Conservation (phyloP, 2,329 filamentous ascomycete genomes). For the Fusarium acutatum region DNA sequence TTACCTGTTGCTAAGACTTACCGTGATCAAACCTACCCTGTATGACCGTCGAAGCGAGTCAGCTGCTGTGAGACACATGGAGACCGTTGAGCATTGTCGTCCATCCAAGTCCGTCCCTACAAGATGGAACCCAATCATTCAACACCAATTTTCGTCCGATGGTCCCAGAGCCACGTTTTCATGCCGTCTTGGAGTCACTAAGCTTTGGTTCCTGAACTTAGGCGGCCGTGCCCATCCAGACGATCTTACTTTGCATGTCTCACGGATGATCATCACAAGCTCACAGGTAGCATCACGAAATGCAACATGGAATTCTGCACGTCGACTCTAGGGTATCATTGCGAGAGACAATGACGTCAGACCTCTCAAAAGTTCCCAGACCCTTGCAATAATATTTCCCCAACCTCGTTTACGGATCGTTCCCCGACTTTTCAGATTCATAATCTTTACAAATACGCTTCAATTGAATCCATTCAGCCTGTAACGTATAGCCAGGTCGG, state of each 20-base stretch:
- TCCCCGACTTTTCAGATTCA: background rate
- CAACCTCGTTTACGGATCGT: background rate
- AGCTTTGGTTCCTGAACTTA: background rate
- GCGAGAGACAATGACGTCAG: slow-evolving; percentile 3
- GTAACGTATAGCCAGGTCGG: background rate
- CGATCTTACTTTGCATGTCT: background rate
- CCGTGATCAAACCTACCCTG: background rate
- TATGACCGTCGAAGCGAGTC: rapidly evolving
- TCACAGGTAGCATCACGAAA: background rate
- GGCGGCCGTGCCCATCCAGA: background rate
- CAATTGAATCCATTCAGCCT: background rate
- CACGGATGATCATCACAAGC: background rate
- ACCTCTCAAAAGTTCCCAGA: slow-evolving; percentile 1
- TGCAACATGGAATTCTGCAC: background rate
- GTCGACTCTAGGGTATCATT: background rate
- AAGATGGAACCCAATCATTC: background rate
- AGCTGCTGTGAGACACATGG: rapidly evolving
- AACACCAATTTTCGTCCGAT: background rate
- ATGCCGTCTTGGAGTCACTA: background rate
- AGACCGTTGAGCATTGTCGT: rapidly evolving
- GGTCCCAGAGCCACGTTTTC: background rate
- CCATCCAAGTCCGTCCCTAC: background rate
- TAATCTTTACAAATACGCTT: background rate
- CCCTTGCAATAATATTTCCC: background rate
- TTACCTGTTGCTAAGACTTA: rapidly evolving